Conservation (phyloP, 768 basidiomycete genomes). For the Cystofilobasidium bisporidii region DNA sequence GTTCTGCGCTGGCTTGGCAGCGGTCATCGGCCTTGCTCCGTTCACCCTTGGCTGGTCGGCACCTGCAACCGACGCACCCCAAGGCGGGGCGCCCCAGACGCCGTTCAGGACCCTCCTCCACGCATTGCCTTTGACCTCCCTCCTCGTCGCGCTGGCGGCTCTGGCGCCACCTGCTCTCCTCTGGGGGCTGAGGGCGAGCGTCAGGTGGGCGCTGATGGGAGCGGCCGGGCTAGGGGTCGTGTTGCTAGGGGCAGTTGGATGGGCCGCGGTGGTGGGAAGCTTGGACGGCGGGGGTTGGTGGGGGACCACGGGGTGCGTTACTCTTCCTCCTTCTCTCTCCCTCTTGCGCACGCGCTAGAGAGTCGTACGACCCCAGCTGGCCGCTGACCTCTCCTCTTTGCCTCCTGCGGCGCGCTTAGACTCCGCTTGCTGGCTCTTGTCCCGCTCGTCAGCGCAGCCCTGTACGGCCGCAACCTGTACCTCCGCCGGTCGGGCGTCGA, state of each 20-base stretch:
- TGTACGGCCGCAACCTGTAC: constrained; percentile 12
- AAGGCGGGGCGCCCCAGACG: background rate
- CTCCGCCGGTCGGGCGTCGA: constrained; percentile 2
- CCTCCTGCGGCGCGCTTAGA: background rate
- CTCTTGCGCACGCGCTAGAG: too few relatives aligned
- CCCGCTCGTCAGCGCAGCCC: constrained; percentile 1
- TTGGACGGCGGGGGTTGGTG: constrained; percentile 24
- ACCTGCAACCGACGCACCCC: background rate
- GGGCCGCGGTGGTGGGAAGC: constrained; percentile 18
- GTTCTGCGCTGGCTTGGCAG: background rate
- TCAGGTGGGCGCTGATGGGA: constrained; percentile 5
- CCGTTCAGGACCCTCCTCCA: constrained; percentile 28
- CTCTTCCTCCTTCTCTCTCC: background rate
- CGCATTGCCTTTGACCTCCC: constrained; percentile 20
- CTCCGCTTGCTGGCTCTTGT: constrained; percentile 16
- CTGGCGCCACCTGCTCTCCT: constrained; percentile 16
- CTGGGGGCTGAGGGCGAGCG: background rate
- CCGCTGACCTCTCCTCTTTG: background rate
- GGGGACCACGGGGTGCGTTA: constrained; percentile 24
- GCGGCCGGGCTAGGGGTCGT: background rate
- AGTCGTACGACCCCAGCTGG: too few relatives aligned
- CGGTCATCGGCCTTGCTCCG: background rate
- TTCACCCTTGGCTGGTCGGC: background rate
- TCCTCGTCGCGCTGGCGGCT: constrained; percentile 7
- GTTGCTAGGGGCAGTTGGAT: constrained; percentile 7